These are phyloP conservation scores for Ogataea pini DNA, from an alignment of 805 yeast genomes.

Conservation along the genomic window DNA sequence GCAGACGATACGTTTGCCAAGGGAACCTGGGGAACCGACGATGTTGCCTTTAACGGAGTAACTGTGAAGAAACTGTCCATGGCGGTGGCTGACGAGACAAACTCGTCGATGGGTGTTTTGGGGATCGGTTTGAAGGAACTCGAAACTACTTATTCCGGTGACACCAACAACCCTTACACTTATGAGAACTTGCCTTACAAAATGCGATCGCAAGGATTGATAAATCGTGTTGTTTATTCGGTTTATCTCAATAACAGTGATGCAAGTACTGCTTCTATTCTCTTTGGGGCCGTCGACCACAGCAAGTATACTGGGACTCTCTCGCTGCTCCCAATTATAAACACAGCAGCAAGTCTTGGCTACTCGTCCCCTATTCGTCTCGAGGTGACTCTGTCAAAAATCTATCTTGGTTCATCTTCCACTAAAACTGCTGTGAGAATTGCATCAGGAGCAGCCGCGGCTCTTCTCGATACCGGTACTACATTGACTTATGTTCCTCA, in stretches of 20 bases:
- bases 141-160: constrained; percentile 56
- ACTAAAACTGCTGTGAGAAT: constrained; percentile 22
- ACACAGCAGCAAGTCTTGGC: constrained; percentile 37
- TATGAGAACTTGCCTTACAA: constrained; percentile 70
- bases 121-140: constrained; percentile 72
- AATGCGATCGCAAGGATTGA: constrained; percentile 58
- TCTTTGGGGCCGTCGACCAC: constrained; percentile 75
- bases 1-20: constrained; percentile 50
- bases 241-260: constrained; percentile 52
- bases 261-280: constrained; percentile 50
- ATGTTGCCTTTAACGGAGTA: constrained; percentile 50
- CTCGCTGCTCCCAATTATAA: constrained; percentile 51
- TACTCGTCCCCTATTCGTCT: constrained; percentile 45
- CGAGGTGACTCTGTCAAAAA: constrained; percentile 48
- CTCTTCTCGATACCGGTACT: constrained; percentile 59
- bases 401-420: constrained; percentile 30
- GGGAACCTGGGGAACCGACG: constrained; percentile 66
- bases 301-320: constrained; percentile 58
- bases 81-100: constrained; percentile 71
- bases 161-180: constrained; percentile 31
- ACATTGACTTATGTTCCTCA: constrained; percentile 50
- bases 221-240: constrained; percentile 58
- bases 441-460: constrained; percentile 37
- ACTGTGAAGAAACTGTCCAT: constrained; percentile 55
- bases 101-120: constrained; percentile 67